Evolutionary conservation across 2,329 filamentous ascomycete species (phyloP).

Genomic region (Fusarium concolor): DNA sequence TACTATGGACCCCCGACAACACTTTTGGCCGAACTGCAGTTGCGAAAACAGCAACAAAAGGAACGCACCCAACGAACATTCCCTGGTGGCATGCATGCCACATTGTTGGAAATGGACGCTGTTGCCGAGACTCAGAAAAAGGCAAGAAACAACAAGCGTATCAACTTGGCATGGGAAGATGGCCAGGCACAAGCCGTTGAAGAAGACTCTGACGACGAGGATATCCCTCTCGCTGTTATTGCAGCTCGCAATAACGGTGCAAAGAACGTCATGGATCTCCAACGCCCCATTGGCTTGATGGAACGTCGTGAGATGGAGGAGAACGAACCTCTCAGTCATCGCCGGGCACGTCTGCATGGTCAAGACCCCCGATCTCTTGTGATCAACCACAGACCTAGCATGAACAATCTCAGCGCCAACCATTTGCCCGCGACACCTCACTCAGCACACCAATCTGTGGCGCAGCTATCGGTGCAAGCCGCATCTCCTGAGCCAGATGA

Average conservation of each 20-base stretch:
- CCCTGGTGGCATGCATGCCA: conserved; percentile 88
- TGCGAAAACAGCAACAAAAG: conserved; percentile 90
- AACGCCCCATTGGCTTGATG: conserved; percentile 78
- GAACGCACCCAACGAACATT: conserved; percentile 74
- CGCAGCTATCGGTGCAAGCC: conserved; percentile 21
- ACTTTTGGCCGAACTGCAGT: conserved; percentile 88
- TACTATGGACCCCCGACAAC: conserved; percentile 85
- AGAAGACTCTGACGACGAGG: conserved; percentile 75
- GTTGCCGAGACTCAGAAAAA: conserved; percentile 87
- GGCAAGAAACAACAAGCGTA: conserved; percentile 77
- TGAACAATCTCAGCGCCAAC: conserved; percentile 54
- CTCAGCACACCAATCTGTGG: conserved; percentile 40
- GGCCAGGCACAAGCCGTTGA: conserved; percentile 59
- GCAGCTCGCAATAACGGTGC: conserved; percentile 69
- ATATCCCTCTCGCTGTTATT: conserved; percentile 88
- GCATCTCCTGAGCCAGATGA: conserved; percentile 60
- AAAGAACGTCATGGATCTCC: conserved; percentile 64
- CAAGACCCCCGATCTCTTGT: conserved; percentile 60
- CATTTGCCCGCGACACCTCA: conserved; percentile 36
- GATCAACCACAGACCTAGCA: conserved; percentile 55
- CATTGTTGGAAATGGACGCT: conserved; percentile 88
- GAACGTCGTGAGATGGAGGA: conserved; percentile 89
- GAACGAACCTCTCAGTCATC: conserved; percentile 85
- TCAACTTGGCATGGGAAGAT: conserved; percentile 93
- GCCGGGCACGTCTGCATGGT: conserved; percentile 80